Base-by-base conservation (phyloP, 768 basidiomycete genomes). In the Lentinula lateritia region DNA sequence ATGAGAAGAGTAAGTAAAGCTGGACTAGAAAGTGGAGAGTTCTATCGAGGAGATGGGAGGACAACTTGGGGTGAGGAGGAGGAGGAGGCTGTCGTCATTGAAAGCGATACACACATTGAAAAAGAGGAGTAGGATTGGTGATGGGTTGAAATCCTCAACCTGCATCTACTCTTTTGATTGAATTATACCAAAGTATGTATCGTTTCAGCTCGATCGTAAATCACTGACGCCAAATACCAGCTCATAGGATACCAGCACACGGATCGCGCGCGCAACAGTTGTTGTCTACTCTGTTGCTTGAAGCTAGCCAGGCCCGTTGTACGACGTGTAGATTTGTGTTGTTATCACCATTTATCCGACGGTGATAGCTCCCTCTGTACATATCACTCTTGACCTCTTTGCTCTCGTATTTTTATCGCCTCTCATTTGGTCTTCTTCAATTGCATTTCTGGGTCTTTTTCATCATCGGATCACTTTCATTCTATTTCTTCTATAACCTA, bases 1-100 rank as follows among this genome's bases (percentile, higher is more conserved):
- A 81, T 91, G 80, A 77, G 95, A 63, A 79, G 95, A 64, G 94
- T 94, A 63, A 94, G 92, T 71, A 97, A 97, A 75, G 94, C 95
- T 5, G 95, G 95, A 36, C 74, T 97, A 64, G 95, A 97, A 77
- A 93, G 86, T 56, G 48, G 62, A 38, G 62, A 60, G 41, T 60
- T 59, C 2, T 59, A 32, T 48, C 34, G 38, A 9, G 34, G 58
- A 5, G 58, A 50, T n/a, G 58, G 55, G 3, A 56, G 43, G 55
- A 28, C 32, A 3, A 42, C 23, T 18, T 56, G 55, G 55, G 55
- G 55, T 8, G 55, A 56, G 20, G 55, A 56, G 9, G 54, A 55
- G 9, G 39, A 56, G 28, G 55, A 56, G 23, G 55, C 41, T 16
- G 55, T 56, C 2, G 55, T 41, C 9, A 38, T 13, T 38, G 10